Conservation (phyloP, 2,329 filamentous ascomycete genomes). For the Rutstroemia sp. region DNA sequence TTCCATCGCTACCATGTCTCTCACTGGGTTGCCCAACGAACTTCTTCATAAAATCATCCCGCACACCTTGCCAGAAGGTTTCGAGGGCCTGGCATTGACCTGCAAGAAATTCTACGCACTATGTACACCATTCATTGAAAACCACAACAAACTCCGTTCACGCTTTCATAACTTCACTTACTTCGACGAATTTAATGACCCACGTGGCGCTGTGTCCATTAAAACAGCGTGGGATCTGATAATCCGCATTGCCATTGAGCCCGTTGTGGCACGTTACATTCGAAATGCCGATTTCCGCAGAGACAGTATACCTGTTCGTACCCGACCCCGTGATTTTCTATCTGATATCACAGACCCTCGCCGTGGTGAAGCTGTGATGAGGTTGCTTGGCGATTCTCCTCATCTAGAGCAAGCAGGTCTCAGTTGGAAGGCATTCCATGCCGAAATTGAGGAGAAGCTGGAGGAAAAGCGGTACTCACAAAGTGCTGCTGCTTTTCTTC, state of each 20-base stretch:
- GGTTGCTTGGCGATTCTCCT: not conserved
- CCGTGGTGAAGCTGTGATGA: not conserved
- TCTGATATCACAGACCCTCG: not conserved
- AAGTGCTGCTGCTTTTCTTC: not conserved
- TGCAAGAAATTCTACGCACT: not conserved
- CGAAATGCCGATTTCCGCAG: not conserved
- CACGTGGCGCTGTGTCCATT: not conserved
- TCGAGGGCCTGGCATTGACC: not conserved
- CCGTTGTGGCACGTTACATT: not conserved
- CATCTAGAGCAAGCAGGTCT: not conserved
- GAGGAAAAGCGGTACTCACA: not conserved
- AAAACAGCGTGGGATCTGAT: not conserved
- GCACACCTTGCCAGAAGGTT: not conserved
- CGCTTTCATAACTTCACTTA: not conserved
- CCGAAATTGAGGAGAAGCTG: not conserved
- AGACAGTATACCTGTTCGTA: not conserved
- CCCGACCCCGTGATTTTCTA: not conserved
- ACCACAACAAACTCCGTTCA: not conserved
- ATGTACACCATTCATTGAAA: not conserved
- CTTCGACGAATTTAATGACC: not conserved
- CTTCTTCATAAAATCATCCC: not conserved
- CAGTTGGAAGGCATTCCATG: not conserved
- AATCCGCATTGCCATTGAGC: not conserved
- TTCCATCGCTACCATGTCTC: not conserved
- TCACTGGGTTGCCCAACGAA: not conserved